Conservation (phyloP, 768 basidiomycete genomes). For the Amanita rimosa region DNA sequence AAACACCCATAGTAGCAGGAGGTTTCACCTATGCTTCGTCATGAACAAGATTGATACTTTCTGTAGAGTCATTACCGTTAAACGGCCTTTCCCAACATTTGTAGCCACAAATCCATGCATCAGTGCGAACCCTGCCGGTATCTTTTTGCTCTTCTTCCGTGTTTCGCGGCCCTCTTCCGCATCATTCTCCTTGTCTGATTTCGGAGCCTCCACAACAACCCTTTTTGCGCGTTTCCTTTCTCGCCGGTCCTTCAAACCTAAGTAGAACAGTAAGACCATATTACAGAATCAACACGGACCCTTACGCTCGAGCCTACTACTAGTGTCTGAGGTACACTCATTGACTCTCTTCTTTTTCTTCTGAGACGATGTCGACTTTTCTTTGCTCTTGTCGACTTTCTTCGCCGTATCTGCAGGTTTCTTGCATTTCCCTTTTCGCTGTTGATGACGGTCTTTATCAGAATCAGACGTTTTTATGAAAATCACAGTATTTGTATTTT, state of each 20-base stretch:
- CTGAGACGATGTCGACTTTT: background rate
- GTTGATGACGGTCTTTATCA: background rate
- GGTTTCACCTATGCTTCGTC: conserved; percentile 28
- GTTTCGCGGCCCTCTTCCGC: conserved; percentile 12
- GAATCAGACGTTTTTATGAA: background rate
- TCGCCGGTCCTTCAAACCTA: conserved; percentile 57
- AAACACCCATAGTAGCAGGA: conserved; percentile 38
- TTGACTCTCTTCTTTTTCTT: conserved; percentile 4
- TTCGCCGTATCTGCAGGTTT: background rate
- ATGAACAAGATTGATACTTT: background rate
- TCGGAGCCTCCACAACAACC: conserved; percentile 32
- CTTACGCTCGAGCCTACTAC: conserved; percentile 1
- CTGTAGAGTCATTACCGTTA: conserved; percentile 35
- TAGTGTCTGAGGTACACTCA: background rate
- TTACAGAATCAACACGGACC: background rate
- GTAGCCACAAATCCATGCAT: conserved; percentile 59
- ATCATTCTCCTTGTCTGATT: conserved; percentile 10
- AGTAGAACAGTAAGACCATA: background rate
- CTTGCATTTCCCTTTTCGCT: conserved; percentile 1
- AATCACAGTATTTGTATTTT: background rate
- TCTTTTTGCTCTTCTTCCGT: conserved; percentile 18
- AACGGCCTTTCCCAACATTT: conserved; percentile 48
- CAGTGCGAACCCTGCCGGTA: conserved; percentile 42
- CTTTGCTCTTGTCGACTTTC: background rate
- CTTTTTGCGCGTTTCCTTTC: conserved; percentile 51